These are phyloP conservation scores for Fraxinus excelsior DNA, from an alignment of 257 asterid genomes.

Conservation along the genomic window DNA sequence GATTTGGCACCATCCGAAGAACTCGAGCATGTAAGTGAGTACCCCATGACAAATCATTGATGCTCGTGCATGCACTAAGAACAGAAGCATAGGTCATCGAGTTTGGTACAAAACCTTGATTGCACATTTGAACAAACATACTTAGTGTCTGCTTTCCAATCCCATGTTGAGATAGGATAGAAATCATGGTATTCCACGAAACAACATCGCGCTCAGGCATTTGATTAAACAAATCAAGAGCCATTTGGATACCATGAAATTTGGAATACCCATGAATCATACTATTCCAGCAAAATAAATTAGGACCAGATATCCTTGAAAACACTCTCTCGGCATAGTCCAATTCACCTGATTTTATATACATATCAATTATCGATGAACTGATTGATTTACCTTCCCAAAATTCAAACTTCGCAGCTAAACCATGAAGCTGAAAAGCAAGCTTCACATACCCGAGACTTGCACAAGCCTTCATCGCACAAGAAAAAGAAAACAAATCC, in stretches of 20 bases:
- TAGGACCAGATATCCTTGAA: conserved; percentile 1
- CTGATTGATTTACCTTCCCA: not conserved
- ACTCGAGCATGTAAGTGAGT: conserved; percentile 26
- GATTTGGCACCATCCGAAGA: conserved; percentile 3
- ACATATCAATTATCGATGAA: conserved; percentile 23
- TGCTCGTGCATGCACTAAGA: conserved; percentile 12
- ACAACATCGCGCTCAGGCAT: conserved; percentile 24
- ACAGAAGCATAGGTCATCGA: conserved; percentile 21
- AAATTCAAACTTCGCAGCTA: conserved; percentile 16
- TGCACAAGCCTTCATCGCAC: conserved; percentile 22
- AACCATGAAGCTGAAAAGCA: conserved; percentile 22
- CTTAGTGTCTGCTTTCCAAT: not conserved
- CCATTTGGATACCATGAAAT: conserved; percentile 11
- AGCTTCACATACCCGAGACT: conserved; percentile 12
- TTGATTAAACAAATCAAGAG: conserved; percentile 18
- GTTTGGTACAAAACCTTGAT: conserved; percentile 13
- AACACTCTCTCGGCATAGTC: conserved; percentile 13
- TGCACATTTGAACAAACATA: conserved; percentile 20
- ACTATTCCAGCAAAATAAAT: conserved; percentile 22
- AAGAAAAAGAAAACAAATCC: conserved; percentile 16
- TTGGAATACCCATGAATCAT: conserved; percentile 13
- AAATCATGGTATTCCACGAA: conserved; percentile 26
- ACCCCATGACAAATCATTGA: conserved; percentile 24
- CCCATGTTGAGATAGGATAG: conserved; percentile 16
- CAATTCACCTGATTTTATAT: conserved; percentile 7